Percentiles rank a stretch among this genome's conserved stretches.
Conservation (phyloP, 495 filamentous ascomycete genomes). For the Penicillium alfredii region DNA sequence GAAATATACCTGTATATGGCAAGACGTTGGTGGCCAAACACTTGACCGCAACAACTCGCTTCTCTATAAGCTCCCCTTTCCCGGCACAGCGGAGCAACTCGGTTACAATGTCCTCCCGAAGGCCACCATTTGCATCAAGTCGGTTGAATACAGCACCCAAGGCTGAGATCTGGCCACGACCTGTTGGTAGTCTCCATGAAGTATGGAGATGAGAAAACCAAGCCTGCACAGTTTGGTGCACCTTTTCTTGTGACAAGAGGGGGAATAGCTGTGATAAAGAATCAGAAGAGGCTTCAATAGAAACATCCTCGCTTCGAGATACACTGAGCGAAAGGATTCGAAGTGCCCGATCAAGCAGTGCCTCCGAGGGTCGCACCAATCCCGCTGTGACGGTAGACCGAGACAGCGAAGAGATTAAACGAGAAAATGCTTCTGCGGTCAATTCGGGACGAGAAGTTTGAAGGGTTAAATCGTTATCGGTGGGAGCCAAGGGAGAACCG, state of each 20-base stretch:
- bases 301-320: slow-evolving; percentile 40
- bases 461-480: slow-evolving; percentile 39
- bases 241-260: slow-evolving; percentile 28
- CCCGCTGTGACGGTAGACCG: slow-evolving; percentile 9
- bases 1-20: slow-evolving; percentile 33
- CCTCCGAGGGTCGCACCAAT: slow-evolving; percentile 12
- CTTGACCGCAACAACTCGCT: slow-evolving; percentile 53
- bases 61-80: slow-evolving; percentile 49
- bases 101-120: slow-evolving; percentile 24
- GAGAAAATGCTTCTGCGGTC: slow-evolving; percentile 57
- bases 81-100: slow-evolving; percentile 33
- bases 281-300: slow-evolving; percentile 42
- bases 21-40: slow-evolving; percentile 49
- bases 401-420: slow-evolving; percentile 44
- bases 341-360: slow-evolving; percentile 32
- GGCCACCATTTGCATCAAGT: slow-evolving; percentile 14
- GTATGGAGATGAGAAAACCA: slow-evolving; percentile 36
- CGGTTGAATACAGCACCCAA: slow-evolving; percentile 37
- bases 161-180: slow-evolving; percentile 41
- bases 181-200: slow-evolving; percentile 36
- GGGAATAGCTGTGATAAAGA: slow-evolving; percentile 40
- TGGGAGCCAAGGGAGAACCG: slow-evolving; percentile 28
- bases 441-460: slow-evolving; percentile 60
- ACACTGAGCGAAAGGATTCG: slow-evolving; percentile 39
- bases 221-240: slow-evolving; percentile 27